Evolutionary conservation across 2,329 filamentous ascomycete species (phyloP), one percentile per base, ranked within the genome.

Genomic region (Myotisia sp.): DNA sequence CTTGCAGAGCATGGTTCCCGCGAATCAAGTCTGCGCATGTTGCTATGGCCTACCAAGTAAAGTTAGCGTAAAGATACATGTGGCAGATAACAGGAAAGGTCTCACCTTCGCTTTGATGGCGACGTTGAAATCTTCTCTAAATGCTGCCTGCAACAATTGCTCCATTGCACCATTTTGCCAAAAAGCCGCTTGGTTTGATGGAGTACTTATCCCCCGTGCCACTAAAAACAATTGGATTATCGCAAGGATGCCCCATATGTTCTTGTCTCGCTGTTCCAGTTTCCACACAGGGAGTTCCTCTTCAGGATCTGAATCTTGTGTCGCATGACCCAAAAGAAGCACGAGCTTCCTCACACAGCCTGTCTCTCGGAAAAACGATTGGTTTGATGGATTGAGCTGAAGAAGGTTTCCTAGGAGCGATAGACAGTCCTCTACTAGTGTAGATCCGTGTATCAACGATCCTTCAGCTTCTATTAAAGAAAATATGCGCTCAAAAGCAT

Each of bases 291-390:
- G 78, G 36, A 81, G 65, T 41, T 76, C 72, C 31, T 68, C 65
- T 16, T 67, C 66, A 12, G 67, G 60, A 24, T 67, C 65, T 37
- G 65, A 60, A 37, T 68, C 64, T 44, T 68, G 59, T 43, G 70
- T 66, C 48, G 70, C 63, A 54, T 68, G 63, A n/a, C 60, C 67
- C 13, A 93, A 64, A 21, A 95, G 64, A 23, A 70, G 69, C 10
- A 76, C 70, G 30, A 94, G 64, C 45, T 76, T 77, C 14, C 71
- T 68, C 9, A 92, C 74, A 49, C 79, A 86, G 1, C 84, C 85
- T 28, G 82, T 87, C 54, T 98, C 90, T 37, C 87, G 73, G 55
- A 98, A 95, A 37, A 87, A 76, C 7, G 84, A 83, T 56, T 98
- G 90, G 50, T 98, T 98, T 2, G 86, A 90, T 2, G 76, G 65